These are phyloP conservation scores for Didymellaceae sp. DNA, from an alignment of 2,329 filamentous ascomycete genomes.

Conservation along the genomic window DNA sequence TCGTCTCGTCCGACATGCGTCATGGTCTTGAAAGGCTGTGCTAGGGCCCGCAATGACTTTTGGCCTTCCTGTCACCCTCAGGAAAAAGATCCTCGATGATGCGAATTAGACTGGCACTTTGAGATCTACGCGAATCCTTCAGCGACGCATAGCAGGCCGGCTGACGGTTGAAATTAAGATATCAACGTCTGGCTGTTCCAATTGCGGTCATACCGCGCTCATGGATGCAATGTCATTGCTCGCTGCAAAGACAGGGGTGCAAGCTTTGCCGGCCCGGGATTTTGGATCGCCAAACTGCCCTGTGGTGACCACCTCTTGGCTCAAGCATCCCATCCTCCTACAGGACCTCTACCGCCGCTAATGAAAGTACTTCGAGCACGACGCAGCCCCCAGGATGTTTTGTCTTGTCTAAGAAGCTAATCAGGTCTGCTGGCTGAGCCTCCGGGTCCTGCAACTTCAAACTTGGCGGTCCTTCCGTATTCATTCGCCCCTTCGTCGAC, in stretches of 20 bases:
- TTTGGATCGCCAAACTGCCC: constrained; percentile 33
- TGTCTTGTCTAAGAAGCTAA: constrained; percentile 20
- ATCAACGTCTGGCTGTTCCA: not conserved
- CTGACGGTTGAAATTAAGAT: not conserved
- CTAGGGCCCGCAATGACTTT: constrained; percentile 25
- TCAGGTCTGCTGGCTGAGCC: constrained; percentile 25
- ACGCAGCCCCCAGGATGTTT: constrained; percentile 29
- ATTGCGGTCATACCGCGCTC: constrained; percentile 12
- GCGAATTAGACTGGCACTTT: constrained; percentile 14
- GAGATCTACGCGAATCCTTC: constrained; percentile 9
- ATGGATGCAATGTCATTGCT: constrained; percentile 6
- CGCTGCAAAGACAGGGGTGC: constrained; percentile 23
- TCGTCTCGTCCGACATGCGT: constrained; percentile 27
- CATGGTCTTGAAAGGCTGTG: constrained; percentile 26
- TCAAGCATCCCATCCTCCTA: constrained; percentile 28
- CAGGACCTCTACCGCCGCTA: constrained; percentile 34
- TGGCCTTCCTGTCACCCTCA: constrained; percentile 15
- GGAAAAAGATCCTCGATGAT: constrained; percentile 8
- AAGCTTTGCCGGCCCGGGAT: constrained; percentile 30
- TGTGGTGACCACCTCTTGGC: constrained; percentile 23
- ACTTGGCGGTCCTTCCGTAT: constrained; percentile 28
- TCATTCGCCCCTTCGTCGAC: constrained; percentile 24
- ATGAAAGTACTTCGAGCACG: constrained; percentile 45
- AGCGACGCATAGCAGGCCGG: not conserved
- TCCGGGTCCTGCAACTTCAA: constrained; percentile 26